Evolutionary conservation across 371 early-diverging fungal genomes (phyloP), one percentile per base, ranked within the genome.

Genomic region (Coemansia linderi): DNA sequence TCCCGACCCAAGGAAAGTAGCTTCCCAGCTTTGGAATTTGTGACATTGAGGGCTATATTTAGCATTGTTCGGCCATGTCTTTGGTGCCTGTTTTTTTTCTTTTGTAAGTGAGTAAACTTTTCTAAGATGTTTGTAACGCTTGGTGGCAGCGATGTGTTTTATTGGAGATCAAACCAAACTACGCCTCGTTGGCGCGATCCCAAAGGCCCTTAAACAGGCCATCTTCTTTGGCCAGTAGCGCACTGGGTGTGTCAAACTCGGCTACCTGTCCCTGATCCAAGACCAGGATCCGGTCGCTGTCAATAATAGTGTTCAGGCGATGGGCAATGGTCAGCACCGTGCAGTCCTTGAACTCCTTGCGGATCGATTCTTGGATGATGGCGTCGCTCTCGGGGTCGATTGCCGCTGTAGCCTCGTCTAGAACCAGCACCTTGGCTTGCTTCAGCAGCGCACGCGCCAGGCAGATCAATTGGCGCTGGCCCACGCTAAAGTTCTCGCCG

Each of bases 311-410:
- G 74, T 92, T 92, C 72, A 92, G 88, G 57, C 95, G 87, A 75
- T 96, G 96, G 10, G 97, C 97, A 84, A 98, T 96, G 1, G 95
- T 95, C 44, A 98, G 68, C 1, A 97, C 89, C 0, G 98, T 97
- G 65, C 93, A 92, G 60, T 93, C 75, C n/a, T 84, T 82, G 64
- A 96, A 96, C 80, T 93, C 91, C 19, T 79, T 68, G n/a, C 97
- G 92, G 60, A 98, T 95, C 2, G 95, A 94, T 64, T 88, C 81
- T 73, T 96, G 97, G 62, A 96, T 95, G 59, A 92, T 72, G 50
- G 66, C 69, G 74, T 89, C 95, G 0, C 95, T 90, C 60, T 88
- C 89, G 40, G 88, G 87, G 80, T 98, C 97, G 65, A 98, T 88
- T 12, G 90, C 87, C 12, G 96, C 91, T 3, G 93, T 93, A 17